These are phyloP conservation scores for Pyricularia sp. DNA, from an alignment of 2,329 filamentous ascomycete genomes.

Conservation along the genomic window DNA sequence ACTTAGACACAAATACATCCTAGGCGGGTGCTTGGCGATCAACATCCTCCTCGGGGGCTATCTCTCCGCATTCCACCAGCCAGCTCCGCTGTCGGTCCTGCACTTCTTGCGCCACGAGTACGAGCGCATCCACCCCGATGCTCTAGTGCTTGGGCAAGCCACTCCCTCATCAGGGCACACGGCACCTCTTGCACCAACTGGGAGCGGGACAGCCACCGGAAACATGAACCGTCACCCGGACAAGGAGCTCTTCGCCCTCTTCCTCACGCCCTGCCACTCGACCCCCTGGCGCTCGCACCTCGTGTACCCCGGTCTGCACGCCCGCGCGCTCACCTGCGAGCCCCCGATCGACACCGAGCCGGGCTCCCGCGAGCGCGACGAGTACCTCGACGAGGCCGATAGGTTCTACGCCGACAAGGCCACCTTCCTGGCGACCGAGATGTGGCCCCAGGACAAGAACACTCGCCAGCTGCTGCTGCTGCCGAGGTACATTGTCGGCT, in stretches of 20 bases:
- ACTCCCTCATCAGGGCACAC: slow-evolving; percentile 18
- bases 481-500: slow-evolving; percentile 47
- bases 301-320: slow-evolving; percentile 58
- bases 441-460: slow-evolving; percentile 25
- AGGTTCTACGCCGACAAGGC: slow-evolving; percentile 62
- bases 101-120: slow-evolving; percentile 64
- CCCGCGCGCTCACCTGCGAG: slow-evolving; percentile 81
- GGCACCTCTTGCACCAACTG: slow-evolving; percentile 10
- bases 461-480: slow-evolving; percentile 24
- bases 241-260: slow-evolving; percentile 52
- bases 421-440: slow-evolving; percentile 40
- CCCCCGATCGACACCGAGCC: slow-evolving; percentile 61
- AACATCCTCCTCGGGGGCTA: slow-evolving; percentile 66
- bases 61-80: slow-evolving; percentile 65
- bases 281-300: slow-evolving; percentile 91
- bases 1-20: slow-evolving; percentile 39
- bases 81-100: slow-evolving; percentile 63
- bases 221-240: slow-evolving; percentile 8
- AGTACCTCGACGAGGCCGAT: slow-evolving; percentile 82
- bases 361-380: slow-evolving; percentile 42
- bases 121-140: slow-evolving; percentile 38
- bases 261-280: slow-evolving; percentile 91
- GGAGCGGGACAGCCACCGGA: slow-evolving; percentile 10
- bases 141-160: slow-evolving; percentile 17
- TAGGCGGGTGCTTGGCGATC: slow-evolving; percentile 43